phyloP scores from a whole-genome alignment of 805 yeast genomes.

The Alloascoidea africana region DNA sequence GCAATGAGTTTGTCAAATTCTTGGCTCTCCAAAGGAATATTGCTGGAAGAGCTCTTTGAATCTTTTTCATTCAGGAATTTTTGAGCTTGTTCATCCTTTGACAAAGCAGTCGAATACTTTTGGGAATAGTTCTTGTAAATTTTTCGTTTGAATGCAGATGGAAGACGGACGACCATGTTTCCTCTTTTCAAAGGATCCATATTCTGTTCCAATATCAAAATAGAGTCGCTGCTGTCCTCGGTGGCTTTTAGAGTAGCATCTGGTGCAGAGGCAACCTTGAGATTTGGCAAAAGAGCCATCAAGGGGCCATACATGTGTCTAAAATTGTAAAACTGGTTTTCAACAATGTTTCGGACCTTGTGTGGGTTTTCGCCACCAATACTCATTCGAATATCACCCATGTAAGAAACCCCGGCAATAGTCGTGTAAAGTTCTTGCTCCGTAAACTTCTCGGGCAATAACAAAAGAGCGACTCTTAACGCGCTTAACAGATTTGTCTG shows the following conservation, averaged over 20 bases:
- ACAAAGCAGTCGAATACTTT: constrained; percentile 4
- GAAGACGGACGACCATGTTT: constrained; percentile 30
- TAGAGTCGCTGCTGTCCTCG: constrained; percentile 13
- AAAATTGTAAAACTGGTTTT: constrained; percentile 57
- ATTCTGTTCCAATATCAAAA: constrained; percentile 18
- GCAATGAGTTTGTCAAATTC: constrained; percentile 28
- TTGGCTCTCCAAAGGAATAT: constrained; percentile 8
- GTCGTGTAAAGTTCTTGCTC: constrained; percentile 58
- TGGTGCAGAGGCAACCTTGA: constrained; percentile 8
- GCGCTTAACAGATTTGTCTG: constrained; percentile 71
- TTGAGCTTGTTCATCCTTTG: constrained; percentile 5
- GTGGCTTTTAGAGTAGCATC: constrained; percentile 10
- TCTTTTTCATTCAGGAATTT: neutral
- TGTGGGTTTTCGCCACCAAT: constrained; percentile 87
- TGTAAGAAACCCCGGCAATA: constrained; percentile 68
- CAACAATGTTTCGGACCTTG: constrained; percentile 75
- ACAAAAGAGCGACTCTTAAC: constrained; percentile 46
- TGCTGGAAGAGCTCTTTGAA: neutral
- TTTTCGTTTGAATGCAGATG: constrained; percentile 28
- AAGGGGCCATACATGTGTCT: constrained; percentile 61
- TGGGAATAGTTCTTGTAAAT: constrained; percentile 17
- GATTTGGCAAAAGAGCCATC: constrained; percentile 25
- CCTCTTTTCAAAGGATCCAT: constrained; percentile 23
- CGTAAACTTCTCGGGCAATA: constrained; percentile 33
- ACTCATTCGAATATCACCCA: constrained; percentile 80